Evolutionary conservation across 371 early-diverging fungal genomes (phyloP).

Genomic region (Zopfochytrium polystomum): DNA sequence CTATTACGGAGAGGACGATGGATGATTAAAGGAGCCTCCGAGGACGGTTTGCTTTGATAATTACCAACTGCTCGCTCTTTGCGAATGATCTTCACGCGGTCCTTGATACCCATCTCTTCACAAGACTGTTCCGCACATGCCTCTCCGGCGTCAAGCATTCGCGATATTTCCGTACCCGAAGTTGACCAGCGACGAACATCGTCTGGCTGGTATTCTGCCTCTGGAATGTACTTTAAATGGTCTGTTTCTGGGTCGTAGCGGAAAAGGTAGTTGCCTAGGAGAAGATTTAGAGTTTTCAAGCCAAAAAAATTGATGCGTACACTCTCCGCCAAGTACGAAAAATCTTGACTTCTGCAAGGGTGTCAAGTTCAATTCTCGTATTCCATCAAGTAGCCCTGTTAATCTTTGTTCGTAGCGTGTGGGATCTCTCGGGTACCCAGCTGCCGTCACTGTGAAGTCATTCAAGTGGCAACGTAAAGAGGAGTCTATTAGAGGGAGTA

Average conservation of each 20-base stretch:
- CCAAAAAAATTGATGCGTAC: constrained; percentile 3
- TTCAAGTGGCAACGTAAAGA: too few relatives aligned
- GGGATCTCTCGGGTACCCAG: constrained; percentile 71
- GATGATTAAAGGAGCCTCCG: not conserved
- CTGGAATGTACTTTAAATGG: constrained; percentile 60
- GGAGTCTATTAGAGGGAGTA: too few relatives aligned
- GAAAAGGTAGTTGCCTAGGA: constrained; percentile 71
- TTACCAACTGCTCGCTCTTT: constrained; percentile 72
- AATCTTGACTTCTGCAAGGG: constrained; percentile 54
- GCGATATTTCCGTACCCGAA: constrained; percentile 45
- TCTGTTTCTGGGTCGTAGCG: constrained; percentile 51
- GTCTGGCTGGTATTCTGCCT: constrained; percentile 44
- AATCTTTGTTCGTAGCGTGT: constrained; percentile 67
- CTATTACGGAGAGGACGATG: constrained; percentile 12
- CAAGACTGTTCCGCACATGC: constrained; percentile 54
- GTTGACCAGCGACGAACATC: constrained; percentile 28
- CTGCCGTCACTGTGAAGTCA: constrained; percentile 65
- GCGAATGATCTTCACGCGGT: constrained; percentile 56
- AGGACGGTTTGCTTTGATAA: not conserved
- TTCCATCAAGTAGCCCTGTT: constrained; percentile 64
- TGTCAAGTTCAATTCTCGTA: constrained; percentile 48
- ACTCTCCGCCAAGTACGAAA: constrained; percentile 63
- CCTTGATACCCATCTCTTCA: constrained; percentile 56
- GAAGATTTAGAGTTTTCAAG: not conserved
- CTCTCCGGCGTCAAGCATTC: constrained; percentile 69